Evolutionary conservation across 495 filamentous ascomycete species (phyloP).

Genomic region (Delitschia confertaspora): DNA sequence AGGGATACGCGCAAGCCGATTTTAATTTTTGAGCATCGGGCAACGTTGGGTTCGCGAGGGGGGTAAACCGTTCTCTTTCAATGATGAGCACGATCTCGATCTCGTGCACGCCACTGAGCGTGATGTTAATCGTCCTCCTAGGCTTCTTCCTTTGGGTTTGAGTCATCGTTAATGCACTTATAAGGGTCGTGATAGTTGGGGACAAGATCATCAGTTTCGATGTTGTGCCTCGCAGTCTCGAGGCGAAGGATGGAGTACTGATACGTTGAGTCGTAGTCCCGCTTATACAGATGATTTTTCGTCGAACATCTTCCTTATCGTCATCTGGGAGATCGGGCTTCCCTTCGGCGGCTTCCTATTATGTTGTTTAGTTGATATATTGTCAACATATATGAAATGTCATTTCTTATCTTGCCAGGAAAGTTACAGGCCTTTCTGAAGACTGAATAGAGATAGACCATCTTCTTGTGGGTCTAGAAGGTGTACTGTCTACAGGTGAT

Average conservation of each 20-base stretch:
- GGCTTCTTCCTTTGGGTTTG: too few relatives aligned
- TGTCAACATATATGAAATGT: too few relatives aligned
- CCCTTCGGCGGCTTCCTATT: neutral
- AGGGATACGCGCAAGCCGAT: too few relatives aligned
- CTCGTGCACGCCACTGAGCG: too few relatives aligned
- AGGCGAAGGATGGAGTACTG: too few relatives aligned
- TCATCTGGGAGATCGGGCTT: neutral
- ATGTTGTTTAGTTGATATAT: too few relatives aligned
- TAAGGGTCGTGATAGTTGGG: neutral
- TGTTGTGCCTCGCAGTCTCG: neutral
- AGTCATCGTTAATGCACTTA: too few relatives aligned
- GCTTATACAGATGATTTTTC: constrained; percentile 5
- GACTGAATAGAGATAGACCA: constrained; percentile 1
- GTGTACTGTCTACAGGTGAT: constrained; percentile 1
- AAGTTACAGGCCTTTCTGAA: constrained; percentile 4
- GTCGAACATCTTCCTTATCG: constrained; percentile 4
- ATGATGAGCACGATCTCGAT: too few relatives aligned
- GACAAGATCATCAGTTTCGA: neutral
- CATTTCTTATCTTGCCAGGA: constrained; percentile 7
- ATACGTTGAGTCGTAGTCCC: constrained; percentile 6
- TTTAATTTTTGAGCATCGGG: too few relatives aligned
- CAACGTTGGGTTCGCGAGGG: too few relatives aligned
- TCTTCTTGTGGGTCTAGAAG: constrained; percentile 1
- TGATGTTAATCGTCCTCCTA: too few relatives aligned
- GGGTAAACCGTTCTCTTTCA: too few relatives aligned